Base-by-base conservation (phyloP, 352 stramenopile species). In the Globisporangium nodosum region DNA sequence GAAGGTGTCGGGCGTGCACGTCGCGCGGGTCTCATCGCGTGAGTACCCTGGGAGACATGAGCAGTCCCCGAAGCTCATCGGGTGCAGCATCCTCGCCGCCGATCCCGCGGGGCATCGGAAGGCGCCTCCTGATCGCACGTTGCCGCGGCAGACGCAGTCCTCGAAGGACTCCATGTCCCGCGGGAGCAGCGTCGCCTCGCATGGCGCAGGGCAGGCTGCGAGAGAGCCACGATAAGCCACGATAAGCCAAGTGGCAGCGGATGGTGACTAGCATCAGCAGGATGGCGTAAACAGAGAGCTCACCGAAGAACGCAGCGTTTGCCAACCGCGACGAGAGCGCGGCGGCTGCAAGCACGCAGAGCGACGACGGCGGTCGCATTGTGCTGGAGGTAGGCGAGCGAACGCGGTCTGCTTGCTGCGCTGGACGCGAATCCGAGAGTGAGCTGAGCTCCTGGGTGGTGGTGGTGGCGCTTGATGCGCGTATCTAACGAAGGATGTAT, bases 141-240 rank as follows among this genome's bases (percentile, higher is more conserved):
- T 47, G 20, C 30, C 6, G 5, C 57, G 53, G 52, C 85, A 92
- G 30, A 84, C 21, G 40, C 85, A 94, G 61, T 94, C 79, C 40
- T 89, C 74, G 42, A 87, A 68, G 49, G 69, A 78, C 47, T 90
- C 78, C 85, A 94, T 92, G 64, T 94, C 85, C 43, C 78, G 76
- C 42, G 85, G 82, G n/a, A 92, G 72, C 33, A 92, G 56, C 77
- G 85, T 89, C 54, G 85, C 81, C 21, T 85, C 61, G 20, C 85
- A 94, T 35, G 76, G 76, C 20, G 69, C 48, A 16, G 83, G 83
- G 49, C 85, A 94, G 39, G 79, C 74, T 83, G 20, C 30, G 66
- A 6, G 1, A 58, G n/a, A 20, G 33, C 24, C 24, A 27, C 24
- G 24, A 62, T 12, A 52, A 20, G 33, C 24, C 24, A 27, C 24